Base-by-base conservation (phyloP, 176 grass and related monocot species). In the Cenchrus purpureus region DNA sequence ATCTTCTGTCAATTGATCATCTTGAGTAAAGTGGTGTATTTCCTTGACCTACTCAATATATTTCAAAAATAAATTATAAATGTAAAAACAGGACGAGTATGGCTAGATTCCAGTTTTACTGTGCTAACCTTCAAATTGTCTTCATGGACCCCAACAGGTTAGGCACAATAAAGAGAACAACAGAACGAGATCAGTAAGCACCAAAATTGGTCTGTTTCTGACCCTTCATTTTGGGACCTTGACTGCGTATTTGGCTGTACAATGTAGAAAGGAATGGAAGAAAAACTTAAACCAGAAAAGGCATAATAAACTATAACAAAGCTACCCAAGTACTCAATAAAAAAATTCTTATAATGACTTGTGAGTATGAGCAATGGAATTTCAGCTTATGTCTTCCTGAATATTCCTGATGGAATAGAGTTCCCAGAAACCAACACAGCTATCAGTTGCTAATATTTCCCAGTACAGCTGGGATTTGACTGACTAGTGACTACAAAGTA, bases 1-100 rank as follows among this genome's bases (percentile, higher is more conserved):
- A 84, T 97, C 95, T 89, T 97, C 95, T 28, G 95, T 97, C 95
- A 94, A 92, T 50, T 94, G 86, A 90, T 97, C 95, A 64, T 97
- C 95, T 89, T 97, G 95, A 73, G 85, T 89, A 49, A 97, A 97
- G 75, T 94, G 89, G 84, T 94, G 70, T 89, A 97, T 83, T 84
- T 97, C 95, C 86, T 88, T 92, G 69, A 91, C 73, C 95, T 97
- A 86, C 83, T 54, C 68, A 55, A 72, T 54, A 86, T n/a, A 88
- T 80, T 82, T 58, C 9, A 34, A 60, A 69, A 60, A 60, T 43
- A 70, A 50, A 53, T 17, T 52, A 65, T 66, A 68, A 32, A 83
- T 63, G 76, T 61, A 34, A 82, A 77, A 80, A 79, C 28, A 58
- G 40, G 14, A 19, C 57, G 44, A 19, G 29, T 52, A 42, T 56